Conservation (phyloP, 495 filamentous ascomycete genomes). For the Hypoxylon subgilvum region DNA sequence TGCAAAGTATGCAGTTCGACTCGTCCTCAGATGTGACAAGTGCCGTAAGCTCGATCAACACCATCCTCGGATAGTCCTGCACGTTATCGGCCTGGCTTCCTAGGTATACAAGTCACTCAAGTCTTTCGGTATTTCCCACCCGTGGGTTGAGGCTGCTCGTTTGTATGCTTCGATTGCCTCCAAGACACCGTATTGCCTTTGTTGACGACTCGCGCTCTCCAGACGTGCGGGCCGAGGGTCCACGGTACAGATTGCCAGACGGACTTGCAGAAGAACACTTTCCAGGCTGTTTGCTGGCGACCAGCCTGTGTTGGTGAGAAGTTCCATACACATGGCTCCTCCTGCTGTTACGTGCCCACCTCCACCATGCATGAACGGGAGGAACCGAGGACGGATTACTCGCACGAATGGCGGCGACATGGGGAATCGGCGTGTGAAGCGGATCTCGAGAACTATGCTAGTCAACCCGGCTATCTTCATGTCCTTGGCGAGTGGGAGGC, state of each 20-base stretch:
- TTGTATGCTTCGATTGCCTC: conserved; percentile 79
- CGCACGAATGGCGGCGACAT: conserved; percentile 84
- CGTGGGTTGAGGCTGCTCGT: conserved; percentile 70
- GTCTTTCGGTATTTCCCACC: conserved; percentile 62
- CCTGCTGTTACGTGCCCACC: conserved; percentile 90
- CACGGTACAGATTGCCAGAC: conserved; percentile 71
- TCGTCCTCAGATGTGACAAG: too few relatives aligned
- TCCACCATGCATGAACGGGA: conserved; percentile 71
- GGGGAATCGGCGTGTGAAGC: conserved; percentile 76
- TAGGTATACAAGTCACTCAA: conserved; percentile 27
- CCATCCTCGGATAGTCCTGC: too few relatives aligned
- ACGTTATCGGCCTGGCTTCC: too few relatives aligned
- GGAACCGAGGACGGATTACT: conserved; percentile 80
- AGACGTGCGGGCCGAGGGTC: conserved; percentile 79
- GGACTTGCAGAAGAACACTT: conserved; percentile 80
- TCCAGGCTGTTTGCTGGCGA: conserved; percentile 74
- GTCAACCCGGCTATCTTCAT: conserved; percentile 66
- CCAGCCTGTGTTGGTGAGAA: conserved; percentile 87
- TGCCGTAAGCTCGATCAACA: too few relatives aligned
- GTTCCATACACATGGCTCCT: conserved; percentile 90
- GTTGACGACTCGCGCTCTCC: conserved; percentile 22
- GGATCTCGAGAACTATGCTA: conserved; percentile 80
- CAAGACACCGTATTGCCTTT: conserved; percentile 64
- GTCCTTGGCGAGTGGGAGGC: conserved; percentile 74
- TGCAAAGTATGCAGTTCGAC: too few relatives aligned